Percentiles rank a stretch among this genome's conserved stretches.
phyloP scores from a whole-genome alignment of 169 alveolate genomes.

The Cryptosporidium sp. region DNA sequence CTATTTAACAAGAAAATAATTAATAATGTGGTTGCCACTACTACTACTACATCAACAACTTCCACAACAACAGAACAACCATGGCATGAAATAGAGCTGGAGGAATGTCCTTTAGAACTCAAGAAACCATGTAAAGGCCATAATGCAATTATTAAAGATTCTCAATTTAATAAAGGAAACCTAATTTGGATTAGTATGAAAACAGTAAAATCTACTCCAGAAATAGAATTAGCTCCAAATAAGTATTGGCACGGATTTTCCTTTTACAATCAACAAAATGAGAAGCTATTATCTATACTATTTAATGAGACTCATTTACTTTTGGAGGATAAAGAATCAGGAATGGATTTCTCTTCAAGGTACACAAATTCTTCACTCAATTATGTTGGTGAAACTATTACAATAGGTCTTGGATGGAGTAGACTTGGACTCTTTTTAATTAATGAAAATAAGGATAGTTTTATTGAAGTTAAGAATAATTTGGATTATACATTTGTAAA shows the following conservation, averaged over 20 bases:
- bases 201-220: not conserved
- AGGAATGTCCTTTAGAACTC: not conserved
- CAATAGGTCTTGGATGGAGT: not conserved
- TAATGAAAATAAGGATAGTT: not conserved
- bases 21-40: not conserved
- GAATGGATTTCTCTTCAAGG: not conserved
- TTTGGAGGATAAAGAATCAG: not conserved
- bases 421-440: not conserved
- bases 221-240: not conserved
- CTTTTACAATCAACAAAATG: not conserved
- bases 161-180: not conserved
- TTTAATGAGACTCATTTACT: slow-evolving; percentile 31
- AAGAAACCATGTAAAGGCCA: slow-evolving; percentile 13
- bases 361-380: not conserved
- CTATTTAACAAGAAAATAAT: not conserved
- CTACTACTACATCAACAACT: slow-evolving; percentile 25
- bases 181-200: not conserved
- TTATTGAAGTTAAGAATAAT: not conserved
- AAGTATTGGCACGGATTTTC: slow-evolving; percentile 22
- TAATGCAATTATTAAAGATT: slow-evolving; percentile 3
- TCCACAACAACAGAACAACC: slow-evolving; percentile 12
- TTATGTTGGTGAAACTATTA: slow-evolving; percentile 5
- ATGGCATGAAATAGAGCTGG: slow-evolving; percentile 5
- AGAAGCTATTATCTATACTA: slow-evolving; percentile 2
- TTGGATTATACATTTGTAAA: slow-evolving; percentile 16